Evolutionary conservation across 176 grass and related monocot species (phyloP), one percentile per base, ranked within the genome.

Genomic region (Triticum turgidum): DNA sequence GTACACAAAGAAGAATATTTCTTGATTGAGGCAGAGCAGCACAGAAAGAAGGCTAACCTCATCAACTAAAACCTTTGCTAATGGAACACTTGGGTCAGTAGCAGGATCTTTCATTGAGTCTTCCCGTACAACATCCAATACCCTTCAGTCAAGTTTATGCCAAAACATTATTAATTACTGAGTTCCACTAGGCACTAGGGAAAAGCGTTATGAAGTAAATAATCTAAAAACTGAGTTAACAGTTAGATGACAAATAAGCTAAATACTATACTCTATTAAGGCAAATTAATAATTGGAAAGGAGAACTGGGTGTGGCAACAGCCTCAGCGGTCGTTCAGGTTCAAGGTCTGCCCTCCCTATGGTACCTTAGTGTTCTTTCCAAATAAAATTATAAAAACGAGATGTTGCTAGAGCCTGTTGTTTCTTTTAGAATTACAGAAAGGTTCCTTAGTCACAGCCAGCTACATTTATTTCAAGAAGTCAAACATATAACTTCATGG

Each of bases 1-100:
- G 70, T 80, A 70, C 61, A 45, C 59, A n/a, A 61, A 83, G 15
- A 33, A 82, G 58, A 67, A 85, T 89, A 85, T 77, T 54, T 44
- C 64, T 73, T 61, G 29, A 58, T 72, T 52, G 54, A 83, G 54
- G 39, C 61, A 65, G 4, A 65, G 6, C 20, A 61, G 49, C 30
- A 38, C n/a, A 61, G 45, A 56, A 73, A 75, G 25, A 80, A 90
- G 70, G 61, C 85, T 90, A 95, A 95, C 96, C 96, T 98, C 91
- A 86, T 95, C 77, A 30, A 92, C 90, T 92, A 98, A 90, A 78
- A 86, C 85, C 90, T 78, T 94, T 45, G 96, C 96, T 89, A 95
- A 68, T 64, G 86, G 92, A 84, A 94, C 96, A 83, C 65, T 87
- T 65, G 96, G 91, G 49, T 89, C 76, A 83, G 67, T 66, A 42